Base-by-base conservation (phyloP, 345 rosid species). In the Ailanthus altissimus region DNA sequence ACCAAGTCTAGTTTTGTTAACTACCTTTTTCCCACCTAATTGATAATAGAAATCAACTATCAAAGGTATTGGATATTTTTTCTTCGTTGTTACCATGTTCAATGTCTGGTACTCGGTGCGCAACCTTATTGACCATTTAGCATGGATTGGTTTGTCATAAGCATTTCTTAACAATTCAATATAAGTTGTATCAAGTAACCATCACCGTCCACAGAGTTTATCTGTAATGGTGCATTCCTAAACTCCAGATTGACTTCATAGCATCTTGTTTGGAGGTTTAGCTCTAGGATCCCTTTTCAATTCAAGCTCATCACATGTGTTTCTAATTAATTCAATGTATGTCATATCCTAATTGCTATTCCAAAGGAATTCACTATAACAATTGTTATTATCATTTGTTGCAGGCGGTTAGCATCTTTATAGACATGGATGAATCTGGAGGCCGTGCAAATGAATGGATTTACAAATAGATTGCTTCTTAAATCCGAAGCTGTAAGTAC, bases 361-460 rank as follows among this genome's bases (percentile, higher is more conserved):
- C 38, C 1, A 32, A 3, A 32, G 8, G 23, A 64, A 16, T 50
- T 5, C 28, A 28, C 12, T 46, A 62, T 74, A 43, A 36, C 1
- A 7, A 12, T 51, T 68, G 28, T 40, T 8, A 20, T 49, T 67
- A 70, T 51, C 23, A 46, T 73, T 78, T 81, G 38, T 6, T 76
- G 79, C 93, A 93, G 99, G 99, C 99, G n/a, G 99, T 95, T 0
- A 92, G 99, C 96, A 93, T 95, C 73, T 95, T 92, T 71, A 95
- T 93, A 69, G 99, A 95, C 83, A 92, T 93, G 99, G 97, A 95
- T 69, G 93, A 90, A 21, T 83, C 97, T 5, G 96, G 97, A 68
- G 99, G 97, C 32, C 93, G 97, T 23, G 92, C 98, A 74, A 93
- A 90, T 63, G 99, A 95, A 90, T 92, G 97, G 99, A 95, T 93